phyloP scores from a whole-genome alignment of 2,329 filamentous ascomycete genomes.

The Lizonia empirigonia region DNA sequence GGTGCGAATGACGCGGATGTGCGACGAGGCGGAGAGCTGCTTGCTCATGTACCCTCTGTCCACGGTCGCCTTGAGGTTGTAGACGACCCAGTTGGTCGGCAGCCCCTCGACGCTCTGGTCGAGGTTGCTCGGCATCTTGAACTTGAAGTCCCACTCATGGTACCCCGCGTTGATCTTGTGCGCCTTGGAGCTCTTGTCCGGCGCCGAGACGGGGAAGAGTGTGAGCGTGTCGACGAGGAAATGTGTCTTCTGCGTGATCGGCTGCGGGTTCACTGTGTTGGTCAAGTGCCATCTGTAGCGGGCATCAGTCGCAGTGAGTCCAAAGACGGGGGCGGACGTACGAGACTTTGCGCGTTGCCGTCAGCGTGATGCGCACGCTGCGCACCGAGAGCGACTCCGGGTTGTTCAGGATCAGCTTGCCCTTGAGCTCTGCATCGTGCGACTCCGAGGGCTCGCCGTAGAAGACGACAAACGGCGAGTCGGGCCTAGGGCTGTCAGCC shows the following conservation, averaged over 20 bases:
- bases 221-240: slow-evolving; percentile 54
- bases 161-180: slow-evolving; percentile 57
- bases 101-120: slow-evolving; percentile 92
- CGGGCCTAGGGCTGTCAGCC: slow-evolving; percentile 41
- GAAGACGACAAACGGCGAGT: slow-evolving; percentile 57
- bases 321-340: slow-evolving; percentile 31
- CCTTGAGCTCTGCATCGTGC: slow-evolving; percentile 52
- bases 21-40: slow-evolving; percentile 79
- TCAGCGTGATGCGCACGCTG: slow-evolving; percentile 54
- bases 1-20: slow-evolving; percentile 57
- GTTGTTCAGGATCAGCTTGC: slow-evolving; percentile 54
- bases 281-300: slow-evolving; percentile 43
- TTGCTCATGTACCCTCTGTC: slow-evolving; percentile 86
- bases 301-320: slow-evolving; percentile 19
- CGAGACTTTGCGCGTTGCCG: slow-evolving; percentile 56
- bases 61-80: slow-evolving; percentile 88
- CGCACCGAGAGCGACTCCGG: slow-evolving; percentile 55
- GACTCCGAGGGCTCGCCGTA: slow-evolving; percentile 56
- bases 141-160: slow-evolving; percentile 58
- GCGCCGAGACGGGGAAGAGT: slow-evolving; percentile 50
- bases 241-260: slow-evolving; percentile 54
- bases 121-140: slow-evolving; percentile 54
- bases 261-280: slow-evolving; percentile 49
- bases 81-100: slow-evolving; percentile 83
- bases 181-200: slow-evolving; percentile 44